A percentile compares a stretch with the other conserved stretches of the same genome.
These are phyloP conservation scores for Pyrus betulifolia DNA, from an alignment of 306 rosid genomes.

Conservation along the genomic window DNA sequence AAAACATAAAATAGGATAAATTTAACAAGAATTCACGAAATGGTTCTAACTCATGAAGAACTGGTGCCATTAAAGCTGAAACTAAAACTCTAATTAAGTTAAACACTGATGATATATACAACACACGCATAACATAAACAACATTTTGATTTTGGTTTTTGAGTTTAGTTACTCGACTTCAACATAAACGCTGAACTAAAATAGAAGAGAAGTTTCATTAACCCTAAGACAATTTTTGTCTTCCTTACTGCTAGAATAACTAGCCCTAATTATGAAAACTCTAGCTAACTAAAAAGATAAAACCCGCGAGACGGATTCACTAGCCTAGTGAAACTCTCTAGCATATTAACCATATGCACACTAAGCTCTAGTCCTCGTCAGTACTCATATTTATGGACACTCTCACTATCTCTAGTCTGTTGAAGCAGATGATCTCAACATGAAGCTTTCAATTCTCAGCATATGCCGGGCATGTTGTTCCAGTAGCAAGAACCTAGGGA, in stretches of 20 bases:
- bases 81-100: neutral
- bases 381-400: conserved; percentile 1
- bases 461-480: conserved; percentile 54
- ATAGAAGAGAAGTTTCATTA: neutral
- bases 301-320: neutral
- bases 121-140: neutral
- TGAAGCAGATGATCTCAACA: neutral
- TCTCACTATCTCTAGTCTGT: neutral
- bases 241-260: conserved; percentile 5
- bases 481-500: conserved; percentile 21
- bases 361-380: conserved; percentile 6
- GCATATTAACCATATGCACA: conserved; percentile 1
- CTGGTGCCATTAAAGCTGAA: neutral
- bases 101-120: neutral
- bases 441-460: conserved; percentile 15
- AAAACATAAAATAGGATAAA: neutral
- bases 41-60: neutral
- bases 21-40: neutral
- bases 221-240: neutral
- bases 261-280: conserved; percentile 5
- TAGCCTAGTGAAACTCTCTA: neutral
- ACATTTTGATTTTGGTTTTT: neutral
- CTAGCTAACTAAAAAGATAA: neutral
- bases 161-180: neutral
- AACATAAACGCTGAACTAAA: conserved; percentile 4